A percentile compares a stretch with the other conserved stretches of the same genome.
These are phyloP conservation scores for Marchantia paleacea DNA, from an alignment of 225 moss, liverwort and hornwort species.

Conservation along the genomic window DNA sequence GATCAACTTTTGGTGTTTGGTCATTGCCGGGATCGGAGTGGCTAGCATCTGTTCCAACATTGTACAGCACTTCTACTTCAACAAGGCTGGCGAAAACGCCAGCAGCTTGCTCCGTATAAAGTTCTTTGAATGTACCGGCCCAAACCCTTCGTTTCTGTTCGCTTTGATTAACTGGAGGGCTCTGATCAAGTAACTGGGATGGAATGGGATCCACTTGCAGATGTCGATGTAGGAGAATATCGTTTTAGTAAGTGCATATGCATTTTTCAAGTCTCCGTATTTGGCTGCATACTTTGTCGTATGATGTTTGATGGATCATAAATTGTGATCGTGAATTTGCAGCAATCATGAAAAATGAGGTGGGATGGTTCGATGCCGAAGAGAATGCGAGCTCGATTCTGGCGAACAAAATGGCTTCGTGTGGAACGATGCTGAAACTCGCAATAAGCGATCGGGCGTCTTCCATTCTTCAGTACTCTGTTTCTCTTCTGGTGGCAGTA, in stretches of 20 bases:
- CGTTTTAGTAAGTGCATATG: too few relatives aligned
- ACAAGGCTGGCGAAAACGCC: conserved; percentile 34
- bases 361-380: conserved; percentile 84
- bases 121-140: conserved; percentile 24
- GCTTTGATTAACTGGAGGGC: not conserved
- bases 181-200: not conserved
- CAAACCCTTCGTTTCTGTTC: not conserved
- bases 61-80: conserved; percentile 31
- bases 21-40: conserved; percentile 37
- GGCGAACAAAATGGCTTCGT: conserved; percentile 57
- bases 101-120: conserved; percentile 14
- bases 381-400: conserved; percentile 59
- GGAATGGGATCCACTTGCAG: too few relatives aligned
- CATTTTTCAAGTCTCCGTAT: too few relatives aligned
- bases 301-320: too few relatives aligned
- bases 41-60: conserved; percentile 31
- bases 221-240: too few relatives aligned
- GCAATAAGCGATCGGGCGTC: conserved; percentile 69
- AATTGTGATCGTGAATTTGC: conserved; percentile 12
- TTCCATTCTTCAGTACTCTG: conserved; percentile 56
- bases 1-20: conserved; percentile 28
- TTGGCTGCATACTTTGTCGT: too few relatives aligned
- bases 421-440: conserved; percentile 67
- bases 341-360: conserved; percentile 76
- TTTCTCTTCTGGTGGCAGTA: conserved; percentile 59